Evolutionary conservation across 768 basidiomycete genomes (phyloP).

Genomic region (Pleurotus tuber-regium): DNA sequence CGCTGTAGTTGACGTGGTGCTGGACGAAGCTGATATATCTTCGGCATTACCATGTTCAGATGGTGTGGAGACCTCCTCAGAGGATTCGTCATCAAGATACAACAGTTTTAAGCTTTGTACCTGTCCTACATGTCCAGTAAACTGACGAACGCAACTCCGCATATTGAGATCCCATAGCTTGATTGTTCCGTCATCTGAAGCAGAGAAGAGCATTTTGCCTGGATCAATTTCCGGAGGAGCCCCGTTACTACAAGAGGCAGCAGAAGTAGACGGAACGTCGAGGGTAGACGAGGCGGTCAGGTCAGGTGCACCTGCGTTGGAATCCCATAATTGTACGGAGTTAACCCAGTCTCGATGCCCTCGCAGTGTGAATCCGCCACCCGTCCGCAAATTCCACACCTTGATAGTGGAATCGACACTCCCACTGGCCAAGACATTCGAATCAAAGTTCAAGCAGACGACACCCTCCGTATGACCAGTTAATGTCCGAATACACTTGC

Average conservation of each 20-base stretch:
- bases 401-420: conserved; percentile 94
- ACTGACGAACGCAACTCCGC: conserved; percentile 78
- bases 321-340: conserved; percentile 90
- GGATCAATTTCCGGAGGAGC: conserved; percentile 57
- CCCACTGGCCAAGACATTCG: conserved; percentile 88
- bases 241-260: conserved; percentile 13
- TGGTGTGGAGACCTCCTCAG: conserved; percentile 32
- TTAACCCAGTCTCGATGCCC: conserved; percentile 98
- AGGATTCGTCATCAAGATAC: conserved; percentile 48
- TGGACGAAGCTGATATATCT: conserved; percentile 12
- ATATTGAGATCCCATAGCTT: conserved; percentile 89
- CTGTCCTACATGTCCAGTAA: conserved; percentile 90
- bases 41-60: conserved; percentile 18
- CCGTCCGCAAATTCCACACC: conserved; percentile 91
- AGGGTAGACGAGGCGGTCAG: conserved; percentile 20
- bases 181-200: conserved; percentile 92
- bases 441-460: conserved; percentile 88
- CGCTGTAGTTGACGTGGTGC: conserved; percentile 1
- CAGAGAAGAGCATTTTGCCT: conserved; percentile 96
- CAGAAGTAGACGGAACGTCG: conserved; percentile 15
- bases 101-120: conserved; percentile 89
- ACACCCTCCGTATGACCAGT: conserved; percentile 92
- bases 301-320: conserved; percentile 28
- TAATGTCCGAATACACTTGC: conserved; percentile 82
- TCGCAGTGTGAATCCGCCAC: conserved; percentile 87